Conservation (phyloP, 148 eudicot genomes). For the Mesembryanthemum crystallinum region DNA sequence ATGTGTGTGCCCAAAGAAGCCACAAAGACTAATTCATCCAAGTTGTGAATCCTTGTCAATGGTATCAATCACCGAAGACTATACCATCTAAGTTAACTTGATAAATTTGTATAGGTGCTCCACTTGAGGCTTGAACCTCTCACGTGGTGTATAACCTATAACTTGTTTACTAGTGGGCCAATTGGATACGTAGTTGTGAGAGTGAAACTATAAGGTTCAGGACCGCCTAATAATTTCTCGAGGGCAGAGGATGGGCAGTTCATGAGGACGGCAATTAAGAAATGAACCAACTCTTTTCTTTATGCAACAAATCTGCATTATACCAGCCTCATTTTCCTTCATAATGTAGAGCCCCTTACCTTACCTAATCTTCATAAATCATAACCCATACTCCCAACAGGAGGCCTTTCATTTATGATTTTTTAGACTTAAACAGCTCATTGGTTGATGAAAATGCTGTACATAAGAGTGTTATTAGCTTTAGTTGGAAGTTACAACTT, state of each 20-base stretch:
- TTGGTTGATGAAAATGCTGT: conserved; percentile 1
- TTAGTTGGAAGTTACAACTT: neutral
- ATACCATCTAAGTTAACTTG: too few species aligned
- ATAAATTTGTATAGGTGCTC: too few species aligned
- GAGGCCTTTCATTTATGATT: conserved; percentile 14
- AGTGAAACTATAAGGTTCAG: too few species aligned
- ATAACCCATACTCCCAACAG: conserved; percentile 8
- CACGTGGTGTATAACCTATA: too few species aligned
- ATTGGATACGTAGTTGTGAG: too few species aligned
- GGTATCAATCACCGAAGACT: too few species aligned
- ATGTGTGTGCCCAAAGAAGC: too few species aligned
- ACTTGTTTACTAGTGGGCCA: too few species aligned
- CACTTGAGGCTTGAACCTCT: too few species aligned
- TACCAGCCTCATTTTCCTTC: neutral
- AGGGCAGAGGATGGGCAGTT: neutral
- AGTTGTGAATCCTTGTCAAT: too few species aligned
- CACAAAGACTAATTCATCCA: too few species aligned
- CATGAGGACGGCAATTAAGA: neutral
- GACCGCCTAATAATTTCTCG: neutral
- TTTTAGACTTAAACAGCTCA: conserved; percentile 19
- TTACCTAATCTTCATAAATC: conserved; percentile 18
- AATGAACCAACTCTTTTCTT: neutral
- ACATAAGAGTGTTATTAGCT: neutral
- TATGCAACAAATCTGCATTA: neutral
- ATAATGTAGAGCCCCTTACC: neutral